Evolutionary conservation across 23 red algal genomes (phyloP), one percentile per base, ranked within the genome.

Genomic region (Cyanidium caldarium): DNA sequence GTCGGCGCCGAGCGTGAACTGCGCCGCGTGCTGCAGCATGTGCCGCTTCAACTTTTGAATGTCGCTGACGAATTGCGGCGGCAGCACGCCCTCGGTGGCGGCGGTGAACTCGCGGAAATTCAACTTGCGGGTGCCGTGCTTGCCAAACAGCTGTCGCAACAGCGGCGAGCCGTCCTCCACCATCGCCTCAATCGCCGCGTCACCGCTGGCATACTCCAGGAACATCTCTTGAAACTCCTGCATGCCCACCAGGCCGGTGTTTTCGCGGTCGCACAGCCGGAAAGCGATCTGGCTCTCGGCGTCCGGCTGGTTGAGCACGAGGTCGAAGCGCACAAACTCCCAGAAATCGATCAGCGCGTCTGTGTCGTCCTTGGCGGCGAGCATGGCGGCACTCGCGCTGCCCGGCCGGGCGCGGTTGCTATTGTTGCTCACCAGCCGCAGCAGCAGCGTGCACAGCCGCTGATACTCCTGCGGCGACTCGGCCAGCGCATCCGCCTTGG

Each of bases 281-380:
- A 96, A 96, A 1, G 70, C 84, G 46, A 88, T 72, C 39, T 88
- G 68, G 67, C 83, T 68, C 51, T 96, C 91, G 3, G 83, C 83
- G 41, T 78, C 82, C 28, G 91, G 83, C 39, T 96, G 77, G 68
- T 96, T 96, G 13, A 96, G 69, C 46, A 96, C 70, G 40, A 96
- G 82, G 39, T 96, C 91, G 77, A 96, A 96, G 1, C 91, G 91
- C 38, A 83, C 84, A 80, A 96, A 96, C 65, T 96, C 91, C 91
- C 91, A 96, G 76, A 96, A 96, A 46, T 87, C 83, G 65, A 96
- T 79, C 37, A 96, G 68, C 31, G 80, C 65, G 1, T 70, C 73
- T 3, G 40, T 23, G 35, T 67, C 44, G 35, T 69, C 82, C 1
- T 76, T n/a, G n/a, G n/a, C n/a, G n/a, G n/a, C n/a, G n/a, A 16